Conservation (phyloP, 257 asterid species). For the Capsicum pubescens region DNA sequence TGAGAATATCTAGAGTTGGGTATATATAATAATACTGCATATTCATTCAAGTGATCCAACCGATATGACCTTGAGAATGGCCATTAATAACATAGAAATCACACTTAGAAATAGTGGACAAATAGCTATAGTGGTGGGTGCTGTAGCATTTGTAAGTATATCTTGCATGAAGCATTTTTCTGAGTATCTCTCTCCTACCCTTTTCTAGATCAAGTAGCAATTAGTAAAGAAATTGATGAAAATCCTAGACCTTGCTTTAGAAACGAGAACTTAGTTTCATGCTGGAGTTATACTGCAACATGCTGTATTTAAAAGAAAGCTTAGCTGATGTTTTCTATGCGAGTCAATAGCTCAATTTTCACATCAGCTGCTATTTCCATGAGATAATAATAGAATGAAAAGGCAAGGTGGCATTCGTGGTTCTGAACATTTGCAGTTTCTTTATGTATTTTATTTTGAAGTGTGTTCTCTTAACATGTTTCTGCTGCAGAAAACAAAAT, state of each 20-base stretch:
- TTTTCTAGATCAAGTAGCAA: background rate
- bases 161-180: background rate
- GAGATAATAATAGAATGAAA: constrained; percentile 22
- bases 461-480: background rate
- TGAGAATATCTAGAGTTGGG: background rate
- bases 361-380: background rate
- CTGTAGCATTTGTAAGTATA: background rate
- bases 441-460: background rate
- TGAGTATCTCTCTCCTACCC: background rate
- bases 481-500: constrained; percentile 67
- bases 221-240: background rate
- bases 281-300: background rate
- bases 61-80: background rate
- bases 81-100: background rate
- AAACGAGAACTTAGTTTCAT: background rate
- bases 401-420: background rate
- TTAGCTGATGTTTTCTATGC: background rate
- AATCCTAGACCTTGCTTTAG: background rate
- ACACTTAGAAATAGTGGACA: background rate
- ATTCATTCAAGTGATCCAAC: background rate
- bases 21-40: background rate
- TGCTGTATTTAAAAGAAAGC: background rate
- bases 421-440: constrained; percentile 26
- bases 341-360: background rate
- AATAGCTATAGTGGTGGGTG: background rate